Evolutionary conservation across 495 filamentous ascomycete species (phyloP).

Genomic region (Ramalina intermedia): DNA sequence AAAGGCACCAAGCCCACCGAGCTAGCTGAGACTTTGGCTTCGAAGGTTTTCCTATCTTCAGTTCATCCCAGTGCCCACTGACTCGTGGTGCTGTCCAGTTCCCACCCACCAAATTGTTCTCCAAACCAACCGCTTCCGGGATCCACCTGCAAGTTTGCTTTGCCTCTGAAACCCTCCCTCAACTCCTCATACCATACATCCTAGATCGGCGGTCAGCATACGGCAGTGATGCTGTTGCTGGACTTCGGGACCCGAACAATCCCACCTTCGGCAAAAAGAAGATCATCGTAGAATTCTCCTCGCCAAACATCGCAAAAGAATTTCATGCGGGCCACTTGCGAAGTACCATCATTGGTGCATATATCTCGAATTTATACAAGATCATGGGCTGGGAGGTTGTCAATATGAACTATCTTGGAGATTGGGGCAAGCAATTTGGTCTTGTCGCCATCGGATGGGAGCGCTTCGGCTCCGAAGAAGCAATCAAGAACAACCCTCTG

Average conservation of each 20-base stretch:
- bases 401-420: constrained; percentile 60
- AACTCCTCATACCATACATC: constrained; percentile 48
- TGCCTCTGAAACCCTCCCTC: constrained; percentile 39
- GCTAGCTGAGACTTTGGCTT: constrained; percentile 44
- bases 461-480: constrained; percentile 45
- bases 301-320: constrained; percentile 64
- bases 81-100: constrained; percentile 44
- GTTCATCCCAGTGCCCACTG: too few relatives aligned
- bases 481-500: constrained; percentile 43
- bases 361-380: constrained; percentile 50
- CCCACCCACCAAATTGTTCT: constrained; percentile 59
- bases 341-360: constrained; percentile 61
- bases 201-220: constrained; percentile 33
- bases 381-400: constrained; percentile 54
- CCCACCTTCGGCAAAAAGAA: constrained; percentile 52
- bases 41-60: background rate
- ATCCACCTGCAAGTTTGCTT: constrained; percentile 72
- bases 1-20: constrained; percentile 62
- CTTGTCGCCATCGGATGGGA: constrained; percentile 53
- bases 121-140: constrained; percentile 44
- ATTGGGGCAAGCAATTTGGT: constrained; percentile 64
- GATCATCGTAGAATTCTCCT: constrained; percentile 54
- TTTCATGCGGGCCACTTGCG: constrained; percentile 58
- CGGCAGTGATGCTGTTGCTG: constrained; percentile 48
- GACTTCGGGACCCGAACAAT: constrained; percentile 50